Conservation (phyloP, 2,329 filamentous ascomycete species). For the Hortaea sp. region DNA sequence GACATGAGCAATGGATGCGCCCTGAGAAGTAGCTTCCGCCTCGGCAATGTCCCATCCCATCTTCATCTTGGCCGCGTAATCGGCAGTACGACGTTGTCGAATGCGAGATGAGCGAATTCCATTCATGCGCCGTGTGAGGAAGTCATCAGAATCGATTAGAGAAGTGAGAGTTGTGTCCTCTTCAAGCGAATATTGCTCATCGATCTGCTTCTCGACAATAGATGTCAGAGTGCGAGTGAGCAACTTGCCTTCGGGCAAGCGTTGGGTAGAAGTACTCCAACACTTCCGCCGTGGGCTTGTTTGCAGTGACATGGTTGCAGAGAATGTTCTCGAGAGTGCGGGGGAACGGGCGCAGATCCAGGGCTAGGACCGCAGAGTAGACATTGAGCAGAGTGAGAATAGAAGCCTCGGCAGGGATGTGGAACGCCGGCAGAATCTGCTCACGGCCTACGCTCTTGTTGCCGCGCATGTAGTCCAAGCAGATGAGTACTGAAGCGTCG, state of each 20-base stretch:
- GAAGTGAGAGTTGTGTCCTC: background rate
- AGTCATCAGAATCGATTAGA: background rate
- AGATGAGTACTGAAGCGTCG: slow-evolving; percentile 1
- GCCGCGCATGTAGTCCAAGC: slow-evolving; percentile 13
- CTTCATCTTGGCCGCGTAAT: too few relatives aligned
- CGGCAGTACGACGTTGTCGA: too few relatives aligned
- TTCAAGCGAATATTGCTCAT: background rate
- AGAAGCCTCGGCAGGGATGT: slow-evolving; percentile 4
- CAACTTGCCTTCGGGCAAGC: slow-evolving; percentile 8
- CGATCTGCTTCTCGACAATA: background rate
- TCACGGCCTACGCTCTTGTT: slow-evolving; percentile 8
- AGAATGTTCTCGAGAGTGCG: slow-evolving; percentile 5
- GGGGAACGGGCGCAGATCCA: slow-evolving; percentile 10
- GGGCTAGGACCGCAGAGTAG: slow-evolving; percentile 9
- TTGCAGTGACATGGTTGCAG: slow-evolving; percentile 4
- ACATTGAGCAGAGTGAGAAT: slow-evolving; percentile 9
- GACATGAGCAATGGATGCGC: too few relatives aligned
- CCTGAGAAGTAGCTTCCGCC: too few relatives aligned
- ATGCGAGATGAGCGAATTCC: background rate
- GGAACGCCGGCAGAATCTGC: slow-evolving; percentile 4
- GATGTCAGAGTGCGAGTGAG: slow-evolving; percentile 12
- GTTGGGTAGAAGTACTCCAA: slow-evolving; percentile 7
- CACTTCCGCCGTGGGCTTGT: slow-evolving; percentile 1
- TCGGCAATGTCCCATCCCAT: too few relatives aligned
- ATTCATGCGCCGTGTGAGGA: background rate